A percentile compares a stretch with the other conserved stretches of the same genome.
These are phyloP conservation scores for Acidiella bohemica DNA, from an alignment of 495 filamentous ascomycete genomes.

Conservation along the genomic window DNA sequence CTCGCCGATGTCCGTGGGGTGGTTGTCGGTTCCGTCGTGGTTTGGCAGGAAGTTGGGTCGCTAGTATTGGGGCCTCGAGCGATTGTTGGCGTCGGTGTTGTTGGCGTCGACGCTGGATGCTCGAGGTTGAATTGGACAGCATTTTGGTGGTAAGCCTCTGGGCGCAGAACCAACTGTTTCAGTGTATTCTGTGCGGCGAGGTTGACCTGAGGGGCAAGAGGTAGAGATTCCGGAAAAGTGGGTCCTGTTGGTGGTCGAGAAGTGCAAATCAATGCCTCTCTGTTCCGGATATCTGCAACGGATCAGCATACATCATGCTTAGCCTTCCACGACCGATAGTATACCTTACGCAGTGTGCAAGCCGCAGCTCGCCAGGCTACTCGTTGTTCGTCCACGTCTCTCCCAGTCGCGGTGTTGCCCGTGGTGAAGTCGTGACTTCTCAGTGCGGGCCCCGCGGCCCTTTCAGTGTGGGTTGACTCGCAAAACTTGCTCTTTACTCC, in stretches of 20 bases:
- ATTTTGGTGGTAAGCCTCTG: slow-evolving; percentile 38
- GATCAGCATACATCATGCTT: background rate
- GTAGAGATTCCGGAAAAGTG: too few relatives aligned
- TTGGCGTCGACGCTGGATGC: slow-evolving; percentile 53
- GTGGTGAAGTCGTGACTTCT: too few relatives aligned
- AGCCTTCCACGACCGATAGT: background rate
- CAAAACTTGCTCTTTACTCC: background rate
- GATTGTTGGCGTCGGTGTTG: slow-evolving; percentile 82
- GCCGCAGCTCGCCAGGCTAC: background rate
- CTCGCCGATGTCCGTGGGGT: slow-evolving; percentile 51
- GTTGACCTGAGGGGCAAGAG: too few relatives aligned
- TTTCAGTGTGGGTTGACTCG: too few relatives aligned
- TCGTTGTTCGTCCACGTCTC: background rate
- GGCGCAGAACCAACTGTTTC: too few relatives aligned
- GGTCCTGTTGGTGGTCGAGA: too few relatives aligned
- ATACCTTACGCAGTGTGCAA: background rate
- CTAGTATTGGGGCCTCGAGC: slow-evolving; percentile 33
- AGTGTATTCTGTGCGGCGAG: too few relatives aligned
- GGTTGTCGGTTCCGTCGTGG: slow-evolving; percentile 41
- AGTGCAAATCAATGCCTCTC: background rate
- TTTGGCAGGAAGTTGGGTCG: slow-evolving; percentile 39
- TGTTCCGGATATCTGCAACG: background rate
- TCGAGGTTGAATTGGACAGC: slow-evolving; percentile 60
- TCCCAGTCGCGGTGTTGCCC: background rate
- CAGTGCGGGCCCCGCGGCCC: too few relatives aligned